Percentiles rank a stretch among this genome's conserved stretches.
phyloP scores from a whole-genome alignment of 139 green algal genomes.

The Auxenochlorella pyrenoidosa region DNA sequence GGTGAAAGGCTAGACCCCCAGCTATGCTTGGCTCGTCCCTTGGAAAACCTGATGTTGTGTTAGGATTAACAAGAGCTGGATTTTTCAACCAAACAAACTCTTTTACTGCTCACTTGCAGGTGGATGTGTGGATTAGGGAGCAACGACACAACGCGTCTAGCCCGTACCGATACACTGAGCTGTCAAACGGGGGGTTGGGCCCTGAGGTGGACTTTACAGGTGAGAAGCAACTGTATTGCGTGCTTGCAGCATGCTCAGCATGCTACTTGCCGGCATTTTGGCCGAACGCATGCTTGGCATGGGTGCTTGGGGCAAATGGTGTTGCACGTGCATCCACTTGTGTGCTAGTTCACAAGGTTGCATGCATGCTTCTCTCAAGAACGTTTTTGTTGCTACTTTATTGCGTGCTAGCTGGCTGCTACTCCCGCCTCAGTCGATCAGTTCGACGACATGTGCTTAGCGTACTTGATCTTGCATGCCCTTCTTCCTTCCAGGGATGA shows the following conservation, averaged over 20 bases:
- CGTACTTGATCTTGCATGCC: not conserved
- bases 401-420: too few species aligned
- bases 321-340: too few species aligned
- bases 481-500: slow-evolving; percentile 55
- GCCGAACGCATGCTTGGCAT: not conserved
- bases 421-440: too few species aligned
- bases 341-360: not conserved
- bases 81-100: too few species aligned
- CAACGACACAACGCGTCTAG: slow-evolving; percentile 61
- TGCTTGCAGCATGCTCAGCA: too few species aligned
- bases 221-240: not conserved
- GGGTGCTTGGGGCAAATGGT: too few species aligned
- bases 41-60: not conserved
- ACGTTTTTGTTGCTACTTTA: not conserved
- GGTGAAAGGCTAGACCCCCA: not conserved
- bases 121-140: slow-evolving; percentile 57
- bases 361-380: not conserved
- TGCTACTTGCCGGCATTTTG: too few species aligned
- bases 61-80: too few species aligned
- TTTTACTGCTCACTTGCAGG: slow-evolving; percentile 3
- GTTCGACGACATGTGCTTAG: too few species aligned
- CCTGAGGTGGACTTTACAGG: slow-evolving; percentile 40
- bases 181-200: slow-evolving; percentile 51
- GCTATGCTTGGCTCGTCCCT: not conserved
- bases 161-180: slow-evolving; percentile 67